Percentiles rank a stretch among this genome's conserved stretches.
phyloP scores from a whole-genome alignment of 306 rosid genomes.

The Morella rubra region DNA sequence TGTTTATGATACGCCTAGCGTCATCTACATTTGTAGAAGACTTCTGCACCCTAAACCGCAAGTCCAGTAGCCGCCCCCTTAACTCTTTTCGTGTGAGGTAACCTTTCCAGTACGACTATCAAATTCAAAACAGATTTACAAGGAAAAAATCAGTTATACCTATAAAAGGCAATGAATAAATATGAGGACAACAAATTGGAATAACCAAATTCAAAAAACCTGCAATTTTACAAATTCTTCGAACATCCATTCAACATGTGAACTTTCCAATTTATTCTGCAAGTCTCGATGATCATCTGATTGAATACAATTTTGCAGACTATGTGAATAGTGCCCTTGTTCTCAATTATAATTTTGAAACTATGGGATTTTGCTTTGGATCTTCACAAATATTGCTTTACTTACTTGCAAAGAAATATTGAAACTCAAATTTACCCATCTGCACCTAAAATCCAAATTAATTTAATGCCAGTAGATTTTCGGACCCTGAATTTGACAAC shows the following conservation, averaged over 20 bases:
- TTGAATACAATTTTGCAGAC: not conserved
- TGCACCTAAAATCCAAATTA: not conserved
- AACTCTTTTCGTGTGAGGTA: constrained; percentile 61
- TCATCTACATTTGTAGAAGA: constrained; percentile 81
- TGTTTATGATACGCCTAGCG: constrained; percentile 76
- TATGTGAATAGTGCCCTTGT: not conserved
- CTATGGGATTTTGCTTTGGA: not conserved
- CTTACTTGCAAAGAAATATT: not conserved
- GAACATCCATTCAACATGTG: not conserved
- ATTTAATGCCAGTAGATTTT: not conserved
- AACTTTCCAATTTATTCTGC: not conserved
- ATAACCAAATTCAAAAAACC: not conserved
- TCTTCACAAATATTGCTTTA: not conserved
- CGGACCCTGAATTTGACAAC: not conserved
- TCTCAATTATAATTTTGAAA: not conserved
- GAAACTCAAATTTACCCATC: not conserved
- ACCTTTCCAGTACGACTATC: constrained; percentile 85
- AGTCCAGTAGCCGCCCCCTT: constrained; percentile 56
- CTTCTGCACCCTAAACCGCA: constrained; percentile 65
- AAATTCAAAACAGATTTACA: not conserved
- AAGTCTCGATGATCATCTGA: not conserved
- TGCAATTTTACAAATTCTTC: not conserved
- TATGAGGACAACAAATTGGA: not conserved
- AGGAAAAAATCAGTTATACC: not conserved
- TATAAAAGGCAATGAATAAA: not conserved